Conservation (phyloP, 140 eudicot species). For the Erigeron philadelphicus region DNA sequence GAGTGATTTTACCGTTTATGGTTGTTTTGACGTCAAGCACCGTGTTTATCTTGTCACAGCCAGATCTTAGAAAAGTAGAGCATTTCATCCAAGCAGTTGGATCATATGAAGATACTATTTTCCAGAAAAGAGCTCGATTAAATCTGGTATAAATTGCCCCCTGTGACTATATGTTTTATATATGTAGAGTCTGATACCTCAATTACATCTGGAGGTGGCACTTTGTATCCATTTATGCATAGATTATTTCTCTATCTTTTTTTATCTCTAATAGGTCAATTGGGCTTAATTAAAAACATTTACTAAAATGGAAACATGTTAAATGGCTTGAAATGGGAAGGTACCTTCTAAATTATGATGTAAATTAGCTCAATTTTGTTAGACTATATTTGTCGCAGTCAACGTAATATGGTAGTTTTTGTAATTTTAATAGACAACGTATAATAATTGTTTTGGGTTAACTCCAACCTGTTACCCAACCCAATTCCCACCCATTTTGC, state of each 20-base stretch:
- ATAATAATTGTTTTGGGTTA: background rate
- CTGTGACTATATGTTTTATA: background rate
- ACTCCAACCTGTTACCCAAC: background rate
- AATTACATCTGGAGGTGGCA: background rate
- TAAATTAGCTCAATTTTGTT: background rate
- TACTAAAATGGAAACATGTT: background rate
- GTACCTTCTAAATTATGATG: background rate
- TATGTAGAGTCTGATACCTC: background rate
- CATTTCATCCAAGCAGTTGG: slow-evolving; percentile 93
- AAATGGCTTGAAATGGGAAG: background rate
- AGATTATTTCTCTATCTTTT: background rate
- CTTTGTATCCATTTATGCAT: background rate
- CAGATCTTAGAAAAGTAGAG: slow-evolving; percentile 69
- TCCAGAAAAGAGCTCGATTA: slow-evolving; percentile 68
- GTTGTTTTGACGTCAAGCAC: slow-evolving; percentile 4
- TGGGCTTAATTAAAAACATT: background rate
- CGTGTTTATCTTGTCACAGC: slow-evolving; percentile 41
- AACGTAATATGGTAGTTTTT: background rate
- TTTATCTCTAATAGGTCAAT: background rate
- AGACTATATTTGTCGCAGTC: background rate
- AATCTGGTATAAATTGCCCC: slow-evolving; percentile 45
- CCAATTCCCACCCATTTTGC: background rate
- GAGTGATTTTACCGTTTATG: background rate
- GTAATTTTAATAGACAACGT: background rate
- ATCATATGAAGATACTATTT: slow-evolving; percentile 66